Evolutionary conservation across 331 rosid genomes (phyloP), one percentile per base, ranked within the genome.

Genomic region (Rosa hybrid): DNA sequence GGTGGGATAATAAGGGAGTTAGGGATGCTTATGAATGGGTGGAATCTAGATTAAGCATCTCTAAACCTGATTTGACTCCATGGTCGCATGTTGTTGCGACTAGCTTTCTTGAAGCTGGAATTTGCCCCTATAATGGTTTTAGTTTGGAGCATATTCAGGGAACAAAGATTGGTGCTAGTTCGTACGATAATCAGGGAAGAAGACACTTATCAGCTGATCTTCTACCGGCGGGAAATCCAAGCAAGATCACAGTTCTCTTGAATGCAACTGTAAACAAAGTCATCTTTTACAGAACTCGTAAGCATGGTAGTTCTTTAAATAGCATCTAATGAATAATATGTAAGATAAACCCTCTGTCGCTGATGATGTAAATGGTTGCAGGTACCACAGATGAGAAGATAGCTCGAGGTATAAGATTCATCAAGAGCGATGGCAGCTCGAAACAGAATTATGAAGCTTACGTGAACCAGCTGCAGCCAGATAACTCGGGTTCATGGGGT

Each of bases 131-230:
- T 27, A 92, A 92, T 86, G 94, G 95, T 12, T 90, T 71, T 68
- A 90, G 85, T 67, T 79, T 90, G 83, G 94, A 92, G 39, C 97
- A 89, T 78, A 12, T 90, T 6, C 78, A 81, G 56, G 94, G 97
- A 45, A 90, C 97, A 39, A 92, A 90, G 83, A 49, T 89, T 75
- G 90, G 94, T 57, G 95, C 86, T 2, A 92, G 89, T 25, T 75
- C 81, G 21, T 89, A 80, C 79, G 95, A 92, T 86, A 86, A 20
- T 16, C 51, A 53, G 79, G 95, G 92, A 71, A 83, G 18, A 20
- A 89, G 96, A 65, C 90, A 90, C 71, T 87, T 90, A 12, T 82
- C 95, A 27, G 96, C 92, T 50, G 90, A 92, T 64, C 89, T 89
- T 81, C 80, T 92, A 41, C 65, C 70, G 60, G 92, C 89, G 27